Evolutionary conservation across 257 asterid species (phyloP).

Genomic region (Paulownia fortunei): DNA sequence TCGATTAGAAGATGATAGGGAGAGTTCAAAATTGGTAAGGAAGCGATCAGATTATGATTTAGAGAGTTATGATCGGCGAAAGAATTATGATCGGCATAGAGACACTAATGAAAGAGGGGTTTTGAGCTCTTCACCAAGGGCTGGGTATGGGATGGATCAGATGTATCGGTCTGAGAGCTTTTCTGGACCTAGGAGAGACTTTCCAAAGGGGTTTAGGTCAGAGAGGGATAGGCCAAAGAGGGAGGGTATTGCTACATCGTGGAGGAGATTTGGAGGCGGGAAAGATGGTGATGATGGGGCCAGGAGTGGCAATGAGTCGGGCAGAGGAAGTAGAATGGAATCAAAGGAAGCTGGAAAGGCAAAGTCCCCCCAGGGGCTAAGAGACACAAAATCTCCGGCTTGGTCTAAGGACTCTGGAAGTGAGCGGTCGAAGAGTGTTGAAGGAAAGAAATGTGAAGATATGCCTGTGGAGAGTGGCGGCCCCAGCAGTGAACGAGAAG

Average conservation of each 20-base stretch:
- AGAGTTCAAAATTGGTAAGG: constrained; percentile 62
- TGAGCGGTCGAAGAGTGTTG: constrained; percentile 87
- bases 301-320: constrained; percentile 61
- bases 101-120: constrained; percentile 71
- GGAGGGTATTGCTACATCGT: constrained; percentile 82
- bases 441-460: constrained; percentile 69
- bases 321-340: constrained; percentile 59
- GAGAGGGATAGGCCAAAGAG: constrained; percentile 93
- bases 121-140: constrained; percentile 74
- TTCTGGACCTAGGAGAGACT: constrained; percentile 85
- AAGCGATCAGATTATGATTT: constrained; percentile 75
- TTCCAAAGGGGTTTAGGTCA: constrained; percentile 94
- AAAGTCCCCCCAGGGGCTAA: constrained; percentile 63
- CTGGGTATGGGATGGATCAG: constrained; percentile 70
- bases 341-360: constrained; percentile 65
- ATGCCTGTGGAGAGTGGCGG: constrained; percentile 68
- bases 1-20: constrained; percentile 82
- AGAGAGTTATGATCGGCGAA: constrained; percentile 75
- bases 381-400: constrained; percentile 81
- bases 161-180: constrained; percentile 85
- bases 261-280: constrained; percentile 80
- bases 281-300: constrained; percentile 80
- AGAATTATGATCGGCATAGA: constrained; percentile 71
- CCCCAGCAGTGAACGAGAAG: constrained; percentile 84
- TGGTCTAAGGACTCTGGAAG: constrained; percentile 97